Conservation (phyloP, 2,329 filamentous ascomycete genomes). For the Fonsecaea erecta region DNA sequence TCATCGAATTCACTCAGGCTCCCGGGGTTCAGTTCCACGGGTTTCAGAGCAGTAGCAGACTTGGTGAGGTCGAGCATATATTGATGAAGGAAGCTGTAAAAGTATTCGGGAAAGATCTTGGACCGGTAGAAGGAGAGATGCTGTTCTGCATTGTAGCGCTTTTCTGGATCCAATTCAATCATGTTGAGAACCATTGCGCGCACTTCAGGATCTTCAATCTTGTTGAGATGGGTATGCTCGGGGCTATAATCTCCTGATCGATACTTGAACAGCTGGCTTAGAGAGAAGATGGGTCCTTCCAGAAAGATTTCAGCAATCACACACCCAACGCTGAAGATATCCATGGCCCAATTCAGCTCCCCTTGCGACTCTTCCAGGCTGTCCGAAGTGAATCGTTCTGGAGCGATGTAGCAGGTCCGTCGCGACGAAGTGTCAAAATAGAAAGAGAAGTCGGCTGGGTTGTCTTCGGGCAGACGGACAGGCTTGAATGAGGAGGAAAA, state of each 20-base stretch:
- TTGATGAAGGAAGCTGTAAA: constrained; percentile 95
- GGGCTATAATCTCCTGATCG: constrained; percentile 91
- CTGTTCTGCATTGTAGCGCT: constrained; percentile 89
- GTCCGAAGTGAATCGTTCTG: constrained; percentile 82
- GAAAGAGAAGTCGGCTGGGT: constrained; percentile 95
- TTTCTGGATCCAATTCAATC: constrained; percentile 92
- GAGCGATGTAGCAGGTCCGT: constrained; percentile 91
- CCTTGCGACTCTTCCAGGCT: constrained; percentile 68
- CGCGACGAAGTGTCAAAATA: constrained; percentile 94
- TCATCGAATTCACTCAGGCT: constrained; percentile 89
- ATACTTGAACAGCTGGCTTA: constrained; percentile 95
- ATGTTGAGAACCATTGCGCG: constrained; percentile 91
- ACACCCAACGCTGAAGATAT: constrained; percentile 95
- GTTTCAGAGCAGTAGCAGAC: constrained; percentile 76
- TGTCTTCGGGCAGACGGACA: constrained; percentile 90
- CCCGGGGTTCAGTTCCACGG: constrained; percentile 68
- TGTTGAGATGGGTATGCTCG: constrained; percentile 75
- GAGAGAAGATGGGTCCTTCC: constrained; percentile 94
- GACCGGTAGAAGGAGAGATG: constrained; percentile 90
- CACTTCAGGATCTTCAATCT: constrained; percentile 85
- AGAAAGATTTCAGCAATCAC: constrained; percentile 96
- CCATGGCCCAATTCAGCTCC: constrained; percentile 89
- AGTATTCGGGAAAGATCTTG: constrained; percentile 94
- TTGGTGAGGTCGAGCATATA: constrained; percentile 97
- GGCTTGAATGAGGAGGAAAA: constrained; percentile 97